Base-by-base conservation (phyloP, 805 yeast genomes). In the Wickerhamomyces canadensis region DNA sequence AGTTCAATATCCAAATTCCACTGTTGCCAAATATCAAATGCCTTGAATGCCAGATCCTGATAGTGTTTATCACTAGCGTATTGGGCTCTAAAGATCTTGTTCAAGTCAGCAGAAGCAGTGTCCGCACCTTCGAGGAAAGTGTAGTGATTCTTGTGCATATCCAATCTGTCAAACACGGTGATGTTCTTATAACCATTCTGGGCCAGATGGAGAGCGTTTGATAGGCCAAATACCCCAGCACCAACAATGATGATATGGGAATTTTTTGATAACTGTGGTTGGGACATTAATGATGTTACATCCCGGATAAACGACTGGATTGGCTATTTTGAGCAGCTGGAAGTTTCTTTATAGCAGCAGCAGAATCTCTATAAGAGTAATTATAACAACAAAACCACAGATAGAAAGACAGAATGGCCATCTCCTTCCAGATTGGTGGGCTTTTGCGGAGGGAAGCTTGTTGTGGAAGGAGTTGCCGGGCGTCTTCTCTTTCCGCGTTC, bases 211-310 rank as follows among this genome's bases (percentile, higher is more conserved):
- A 58, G 51, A 13, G 77, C 77, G 8, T 65, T 58, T 19, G 74
- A 65, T 5, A 71, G 53, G 0, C 77, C 77, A 55, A 69, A 71
- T 9, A 63, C 72, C 14, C 77, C 77, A 11, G 71, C 61, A 2
- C 77, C 77, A 12, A 72, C 59, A 19, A 72, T 56, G 14, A 64
- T 48, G 24, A 71, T 64, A 31, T 49, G 46, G 1, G 48, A 26
- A 25, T 51, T 47, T 36, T 54, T 55, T 3, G 28, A 21, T 21
- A 21, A 21, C 10, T 21, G 10, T 10, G 23, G 23, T 21, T 21
- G 23, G 10, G 7, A 7, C 23, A 21, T n/a, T n/a, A n/a, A n/a
- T n/a, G n/a, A n/a, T n/a, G n/a, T n/a, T n/a, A n/a, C n/a, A n/a
- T n/a, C n/a, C n/a, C n/a, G n/a, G n/a, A n/a, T n/a, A n/a, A n/a